Evolutionary conservation across 345 rosid species (phyloP), one percentile per base, ranked within the genome.

Genomic region (Citrus cavaleriei): DNA sequence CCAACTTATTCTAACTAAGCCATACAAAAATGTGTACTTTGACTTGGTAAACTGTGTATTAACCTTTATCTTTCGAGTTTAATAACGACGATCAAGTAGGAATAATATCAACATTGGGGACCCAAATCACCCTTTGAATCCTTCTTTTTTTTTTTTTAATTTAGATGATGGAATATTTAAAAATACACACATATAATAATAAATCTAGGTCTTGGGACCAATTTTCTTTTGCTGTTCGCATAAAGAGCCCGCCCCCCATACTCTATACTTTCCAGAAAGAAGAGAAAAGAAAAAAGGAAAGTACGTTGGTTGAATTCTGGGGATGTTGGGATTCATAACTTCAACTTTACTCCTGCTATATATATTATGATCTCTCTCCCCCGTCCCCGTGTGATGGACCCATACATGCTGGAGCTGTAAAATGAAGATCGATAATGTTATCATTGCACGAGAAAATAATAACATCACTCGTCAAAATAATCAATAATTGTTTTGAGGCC

Each of bases 271-370:
- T 13, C 51, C 5, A 13, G 49, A 13, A 70, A 40, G 28, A 16
- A n/a, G 22, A 30, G 22, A 30, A 57, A 38, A 38, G 7, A 38
- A 8, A 8, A 38, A 38, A 32, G 34, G 32, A 42, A 59, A 27
- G 62, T 30, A 60, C 59, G 24, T 13, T 73, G 30, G 42, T n/a
- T 37, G 80, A 18, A 68, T 77, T 73, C 49, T 13, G 60, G 75
- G 75, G 49, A 51, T 67, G 81, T 60, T 59, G 80, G 74, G 80
- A 76, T 60, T 64, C 71, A 32, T 76, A 30, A 66, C 78, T 76
- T 76, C 18, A 76, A 7, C 7, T 32, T 65, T 62, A 51, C 46
- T 62, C 78, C 30, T 22, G 28, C 37, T 16, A 9, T 24, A 0
- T 32, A 10, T 2, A 13, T 63, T 12, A 46, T 13, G 51, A 46